Percentiles rank a stretch among this genome's conserved stretches.
Conservation (phyloP, 2,329 filamentous ascomycete genomes). For the Alternaria viburni region DNA sequence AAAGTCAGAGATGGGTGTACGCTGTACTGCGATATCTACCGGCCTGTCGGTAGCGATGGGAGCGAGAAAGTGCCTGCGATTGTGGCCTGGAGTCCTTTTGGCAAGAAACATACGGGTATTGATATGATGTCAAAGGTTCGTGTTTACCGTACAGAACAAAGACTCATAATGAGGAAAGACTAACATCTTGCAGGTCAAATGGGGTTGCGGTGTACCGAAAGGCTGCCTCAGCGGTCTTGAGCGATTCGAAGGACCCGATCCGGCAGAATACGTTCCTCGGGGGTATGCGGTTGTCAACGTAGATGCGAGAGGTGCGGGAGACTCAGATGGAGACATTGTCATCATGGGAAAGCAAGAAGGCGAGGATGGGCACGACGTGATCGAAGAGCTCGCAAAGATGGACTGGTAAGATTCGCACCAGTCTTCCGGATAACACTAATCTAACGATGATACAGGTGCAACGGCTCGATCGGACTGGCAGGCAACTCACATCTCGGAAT, state of each 20-base stretch:
- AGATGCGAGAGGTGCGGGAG: constrained; percentile 33
- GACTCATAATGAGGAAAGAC: neutral
- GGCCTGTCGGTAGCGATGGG: constrained; percentile 23
- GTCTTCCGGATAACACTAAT: neutral
- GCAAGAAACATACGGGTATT: constrained; percentile 40
- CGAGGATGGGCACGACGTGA: constrained; percentile 54
- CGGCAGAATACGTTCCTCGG: constrained; percentile 38
- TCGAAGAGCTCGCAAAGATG: constrained; percentile 50
- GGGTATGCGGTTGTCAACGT: constrained; percentile 43
- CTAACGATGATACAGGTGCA: constrained; percentile 22
- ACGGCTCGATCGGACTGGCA: constrained; percentile 44
- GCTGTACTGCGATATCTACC: constrained; percentile 15
- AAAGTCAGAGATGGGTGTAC: constrained; percentile 15
- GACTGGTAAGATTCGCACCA: constrained; percentile 47
- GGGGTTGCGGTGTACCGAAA: constrained; percentile 7
- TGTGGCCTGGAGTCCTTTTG: constrained; percentile 53
- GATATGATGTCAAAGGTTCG: constrained; percentile 10
- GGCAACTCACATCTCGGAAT: constrained; percentile 55
- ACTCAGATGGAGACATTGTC: constrained; percentile 39
- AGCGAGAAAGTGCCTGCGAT: constrained; percentile 49
- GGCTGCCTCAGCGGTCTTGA: constrained; percentile 31
- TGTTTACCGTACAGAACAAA: neutral
- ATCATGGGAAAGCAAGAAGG: constrained; percentile 32
- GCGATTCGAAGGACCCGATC: constrained; percentile 53
- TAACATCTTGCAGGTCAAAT: neutral